phyloP scores from a whole-genome alignment of 176 grass and related monocot genomes.

The Chrysopogon serrulatus region DNA sequence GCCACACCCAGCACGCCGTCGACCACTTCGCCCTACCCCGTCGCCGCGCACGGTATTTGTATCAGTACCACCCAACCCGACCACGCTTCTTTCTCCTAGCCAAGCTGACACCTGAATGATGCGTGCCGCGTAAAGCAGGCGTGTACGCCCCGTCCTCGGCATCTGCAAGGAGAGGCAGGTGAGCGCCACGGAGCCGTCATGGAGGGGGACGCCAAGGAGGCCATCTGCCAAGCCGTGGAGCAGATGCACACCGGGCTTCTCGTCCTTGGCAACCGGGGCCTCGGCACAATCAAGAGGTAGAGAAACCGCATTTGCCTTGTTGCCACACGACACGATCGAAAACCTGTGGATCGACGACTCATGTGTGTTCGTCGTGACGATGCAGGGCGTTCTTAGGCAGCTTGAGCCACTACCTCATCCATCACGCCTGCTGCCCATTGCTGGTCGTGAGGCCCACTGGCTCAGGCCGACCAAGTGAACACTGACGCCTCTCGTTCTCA shows the following conservation, averaged over 20 bases:
- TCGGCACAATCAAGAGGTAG: conserved; percentile 71
- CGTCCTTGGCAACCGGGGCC: conserved; percentile 67
- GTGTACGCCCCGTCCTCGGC: no score
- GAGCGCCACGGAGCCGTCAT: conserved; percentile 40
- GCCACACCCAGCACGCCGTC: no score
- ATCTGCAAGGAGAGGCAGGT: conserved; percentile 49
- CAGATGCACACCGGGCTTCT: conserved; percentile 54
- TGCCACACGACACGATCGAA: neutral
- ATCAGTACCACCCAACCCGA: no score
- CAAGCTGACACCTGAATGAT: no score
- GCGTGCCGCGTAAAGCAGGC: no score
- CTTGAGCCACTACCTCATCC: conserved; percentile 70
- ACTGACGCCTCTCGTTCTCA: neutral
- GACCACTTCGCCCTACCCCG: no score
- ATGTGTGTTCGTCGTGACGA: neutral
- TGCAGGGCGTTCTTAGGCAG: conserved; percentile 75
- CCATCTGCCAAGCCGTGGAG: conserved; percentile 61
- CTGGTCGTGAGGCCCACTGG: conserved; percentile 59
- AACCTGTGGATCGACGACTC: no score
- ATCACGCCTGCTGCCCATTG: conserved; percentile 68
- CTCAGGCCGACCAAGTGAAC: conserved; percentile 30
- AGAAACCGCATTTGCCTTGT: neutral
- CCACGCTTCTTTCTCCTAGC: no score
- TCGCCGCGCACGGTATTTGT: no score
- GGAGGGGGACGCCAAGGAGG: conserved; percentile 83